Percentiles rank a stretch among this genome's conserved stretches.
These are phyloP conservation scores for Penicillium cataractarum DNA, from an alignment of 495 filamentous ascomycete species.

Conservation along the genomic window DNA sequence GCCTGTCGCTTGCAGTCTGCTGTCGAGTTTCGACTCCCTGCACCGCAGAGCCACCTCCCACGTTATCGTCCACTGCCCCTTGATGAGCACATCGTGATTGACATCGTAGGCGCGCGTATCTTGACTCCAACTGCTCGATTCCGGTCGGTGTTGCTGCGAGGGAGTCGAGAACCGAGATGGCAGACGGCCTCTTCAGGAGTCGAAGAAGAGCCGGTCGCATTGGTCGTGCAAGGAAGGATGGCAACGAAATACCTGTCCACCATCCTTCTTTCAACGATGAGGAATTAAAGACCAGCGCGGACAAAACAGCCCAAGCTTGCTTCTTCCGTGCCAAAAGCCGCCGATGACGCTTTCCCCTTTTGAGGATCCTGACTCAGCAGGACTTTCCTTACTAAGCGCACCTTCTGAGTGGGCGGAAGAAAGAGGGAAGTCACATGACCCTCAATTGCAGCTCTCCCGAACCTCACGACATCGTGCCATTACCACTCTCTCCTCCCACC, in stretches of 20 bases:
- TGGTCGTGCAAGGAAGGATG: conserved; percentile 25
- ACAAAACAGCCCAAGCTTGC: conserved; percentile 8
- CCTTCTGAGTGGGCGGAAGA: conserved; percentile 38
- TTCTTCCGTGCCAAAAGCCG: conserved; percentile 6
- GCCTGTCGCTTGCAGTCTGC: conserved; percentile 14
- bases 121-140: conserved; percentile 41
- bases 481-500: conserved; percentile 29
- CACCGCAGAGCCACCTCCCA: not conserved
- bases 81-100: conserved; percentile 26
- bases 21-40: not conserved
- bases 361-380: conserved; percentile 18
- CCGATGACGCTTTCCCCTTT: conserved; percentile 30
- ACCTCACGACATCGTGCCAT: conserved; percentile 43
- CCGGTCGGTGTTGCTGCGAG: conserved; percentile 43
- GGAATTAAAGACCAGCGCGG: conserved; percentile 1
- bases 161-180: conserved; percentile 51
- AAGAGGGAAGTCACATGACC: conserved; percentile 41
- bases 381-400: conserved; percentile 28
- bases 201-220: conserved; percentile 60
- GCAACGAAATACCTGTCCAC: conserved; percentile 23
- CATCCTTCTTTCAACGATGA: conserved; percentile 31
- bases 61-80: conserved; percentile 1
- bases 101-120: conserved; percentile 36
- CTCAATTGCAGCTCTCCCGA: conserved; percentile 31
- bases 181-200: conserved; percentile 56